Evolutionary conservation across 1,284 basidiomycete genomes (phyloP).

Genomic region (Austroboletus olivaceoglutinosus): DNA sequence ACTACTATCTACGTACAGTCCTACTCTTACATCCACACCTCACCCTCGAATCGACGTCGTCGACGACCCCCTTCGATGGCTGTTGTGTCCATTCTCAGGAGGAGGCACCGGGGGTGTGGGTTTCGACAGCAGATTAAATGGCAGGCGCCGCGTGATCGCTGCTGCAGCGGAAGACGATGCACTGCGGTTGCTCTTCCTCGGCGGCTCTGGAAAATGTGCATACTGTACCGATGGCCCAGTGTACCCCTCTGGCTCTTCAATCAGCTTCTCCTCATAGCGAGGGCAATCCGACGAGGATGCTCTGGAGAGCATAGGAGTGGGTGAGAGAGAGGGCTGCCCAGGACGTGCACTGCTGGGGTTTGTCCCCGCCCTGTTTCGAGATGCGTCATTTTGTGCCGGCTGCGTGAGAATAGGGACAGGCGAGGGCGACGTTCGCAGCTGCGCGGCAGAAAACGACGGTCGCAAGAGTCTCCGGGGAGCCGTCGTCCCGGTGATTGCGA

Average conservation of each 20-base stretch:
- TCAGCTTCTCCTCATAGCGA: slow-evolving; percentile 39
- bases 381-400: slow-evolving; percentile 42
- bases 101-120: slow-evolving; percentile 25
- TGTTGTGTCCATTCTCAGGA: slow-evolving; percentile 23
- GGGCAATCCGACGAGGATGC: slow-evolving; percentile 49
- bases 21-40: slow-evolving; percentile 17
- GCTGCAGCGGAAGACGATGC: slow-evolving; percentile 40
- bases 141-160: slow-evolving; percentile 57
- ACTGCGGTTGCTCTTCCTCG: slow-evolving; percentile 34
- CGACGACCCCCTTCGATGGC: slow-evolving; percentile 33
- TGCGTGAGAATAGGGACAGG: slow-evolving; percentile 35
- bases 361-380: slow-evolving; percentile 65
- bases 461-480: slow-evolving; percentile 59
- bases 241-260: slow-evolving; percentile 49
- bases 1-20: slow-evolving; percentile 21
- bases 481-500: slow-evolving; percentile 52
- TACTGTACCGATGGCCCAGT: slow-evolving; percentile 66
- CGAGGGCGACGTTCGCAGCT: slow-evolving; percentile 54
- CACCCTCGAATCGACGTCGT: slow-evolving; percentile 34
- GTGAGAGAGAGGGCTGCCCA: slow-evolving; percentile 33
- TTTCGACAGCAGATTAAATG: slow-evolving; percentile 65
- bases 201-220: slow-evolving; percentile 68
- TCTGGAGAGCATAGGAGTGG: slow-evolving; percentile 44
- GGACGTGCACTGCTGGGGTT: slow-evolving; percentile 49
- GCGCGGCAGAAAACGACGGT: slow-evolving; percentile 74